Evolutionary conservation across 2,329 filamentous ascomycete genomes (phyloP), one percentile per base, ranked within the genome.

Genomic region (Hirsutella rhossiliensis): DNA sequence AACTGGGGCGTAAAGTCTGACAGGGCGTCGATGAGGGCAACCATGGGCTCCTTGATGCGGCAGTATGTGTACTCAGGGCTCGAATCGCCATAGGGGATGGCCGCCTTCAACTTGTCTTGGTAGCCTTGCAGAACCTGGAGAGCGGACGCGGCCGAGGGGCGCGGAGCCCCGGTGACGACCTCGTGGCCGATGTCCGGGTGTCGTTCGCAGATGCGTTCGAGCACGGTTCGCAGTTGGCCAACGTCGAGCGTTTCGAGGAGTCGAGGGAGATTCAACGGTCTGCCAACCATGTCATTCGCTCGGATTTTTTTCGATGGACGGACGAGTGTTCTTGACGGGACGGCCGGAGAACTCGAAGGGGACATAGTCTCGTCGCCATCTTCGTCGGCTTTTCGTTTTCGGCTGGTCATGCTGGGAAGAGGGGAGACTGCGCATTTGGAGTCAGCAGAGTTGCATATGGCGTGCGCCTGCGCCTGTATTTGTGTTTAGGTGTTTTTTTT

Each of bases 1-100:
- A 94, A 98, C 62, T 97, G 88, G 4, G 88, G 87, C 1, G 89
- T 97, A 60, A 94, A 98, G 59, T 98, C 92, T 60, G 84, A 82
- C 38, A 98, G 73, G 38, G 92, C 88, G 47, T 96, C 87, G 47
- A 96, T 78, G 20, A 98, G 75, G 46, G 87, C 81, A 23, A 80
- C 69, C 17, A 97, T 73, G 32, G 84, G 78, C 51, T 89, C 84
- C 54, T 84, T 87, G 44, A 97, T 86, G 54, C 92, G 80, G 60
- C 96, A 94, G 62, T 96, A 98, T 42, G 87, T 83, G 65, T 97
- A 97, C 62, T 97, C 90, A 37, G 88, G 87, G 46, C 80, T 86
- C 12, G 83, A 76, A 53, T 88, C 82, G 57, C 87, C 87, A 54
- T 94, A 87, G 0, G 92, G 92, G 54, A 94, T 87, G 1, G 90